A percentile compares a stretch with the other conserved stretches of the same genome.
These are phyloP conservation scores for Pseudozyma tsukubaensis DNA, from an alignment of 1,284 basidiomycete genomes.

Conservation along the genomic window DNA sequence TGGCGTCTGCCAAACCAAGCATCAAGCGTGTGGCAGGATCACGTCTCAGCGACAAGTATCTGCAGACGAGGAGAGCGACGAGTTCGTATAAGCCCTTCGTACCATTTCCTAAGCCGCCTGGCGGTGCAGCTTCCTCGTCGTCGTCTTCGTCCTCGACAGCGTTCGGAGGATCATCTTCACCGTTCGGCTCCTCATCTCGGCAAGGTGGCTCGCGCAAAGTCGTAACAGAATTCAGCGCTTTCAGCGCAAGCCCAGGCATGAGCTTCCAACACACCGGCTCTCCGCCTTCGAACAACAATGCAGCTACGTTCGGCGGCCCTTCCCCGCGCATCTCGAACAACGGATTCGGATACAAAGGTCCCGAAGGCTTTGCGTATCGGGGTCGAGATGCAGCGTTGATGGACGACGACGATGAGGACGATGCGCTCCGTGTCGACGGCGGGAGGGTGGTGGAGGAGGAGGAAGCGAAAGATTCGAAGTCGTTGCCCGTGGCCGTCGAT, in stretches of 20 bases:
- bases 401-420: conserved; percentile 61
- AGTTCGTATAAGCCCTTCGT: conserved; percentile 56
- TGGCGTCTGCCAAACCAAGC: conserved; percentile 81
- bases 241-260: conserved; percentile 60
- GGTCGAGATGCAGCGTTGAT: conserved; percentile 38
- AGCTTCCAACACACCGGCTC: conserved; percentile 50
- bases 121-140: conserved; percentile 15
- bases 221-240: conserved; percentile 60
- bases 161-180: conserved; percentile 10
- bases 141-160: conserved; percentile 7
- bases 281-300: conserved; percentile 22
- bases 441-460: conserved; percentile 26
- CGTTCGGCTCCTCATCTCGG: conserved; percentile 5
- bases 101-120: conserved; percentile 49
- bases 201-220: conserved; percentile 50
- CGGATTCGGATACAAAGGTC: conserved; percentile 38
- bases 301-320: conserved; percentile 16
- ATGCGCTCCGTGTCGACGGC: conserved; percentile 54
- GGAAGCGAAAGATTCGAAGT: conserved; percentile 26
- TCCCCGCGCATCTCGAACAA: conserved; percentile 28
- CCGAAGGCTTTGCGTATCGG: conserved; percentile 37
- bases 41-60: conserved; percentile 63
- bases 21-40: conserved; percentile 76
- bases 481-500: conserved; percentile 42
- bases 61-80: conserved; percentile 52